Evolutionary conservation across 768 basidiomycete species (phyloP), one percentile per base, ranked within the genome.

Genomic region (Cystofilobasidium ferigula): DNA sequence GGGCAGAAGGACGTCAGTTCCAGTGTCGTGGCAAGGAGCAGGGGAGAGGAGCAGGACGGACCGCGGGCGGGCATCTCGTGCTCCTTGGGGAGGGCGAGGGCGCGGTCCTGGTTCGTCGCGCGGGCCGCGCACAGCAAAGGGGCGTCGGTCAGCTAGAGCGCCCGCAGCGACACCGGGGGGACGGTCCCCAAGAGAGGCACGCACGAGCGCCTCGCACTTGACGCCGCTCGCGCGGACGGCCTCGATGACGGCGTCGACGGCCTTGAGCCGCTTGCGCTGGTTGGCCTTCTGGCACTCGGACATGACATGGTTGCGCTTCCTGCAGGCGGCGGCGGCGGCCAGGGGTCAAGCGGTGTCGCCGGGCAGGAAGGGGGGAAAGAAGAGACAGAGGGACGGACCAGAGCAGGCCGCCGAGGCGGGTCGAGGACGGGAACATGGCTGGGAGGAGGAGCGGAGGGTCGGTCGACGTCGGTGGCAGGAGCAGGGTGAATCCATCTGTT

Each of bases 241-340:
- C 68, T 90, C 87, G 68, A 99, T 94, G 64, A 98, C 94, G 1
- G 83, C 78, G 78, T 99, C 95, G 40, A 98, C 94, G 73, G 83
- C 86, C 81, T 89, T 92, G 68, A 99, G 83, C 64, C 95, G 82
- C 57, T 85, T 79, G 30, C 95, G 84, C 63, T 85, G 88, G 71
- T 95, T 93, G 28, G 89, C 88, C 78, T 98, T 98, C 67, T 94
- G 84, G 5, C 91, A 93, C 22, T 82, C 77, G 20, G 92, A 95
- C 71, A 99, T 20, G 82, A 84, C 79, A 97, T 97, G 93, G 93
- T 97, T 71, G 42, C 73, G 3, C 24, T 45, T 43, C 45, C 56
- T 60, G 54, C 28, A 35, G 3, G 35, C 32, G 42, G 24, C 22
- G n/a, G 36, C 24, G n/a, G 22, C 28, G 56, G 10, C 6, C 32